phyloP scores from a whole-genome alignment of 139 green algal species.

The Micractinium sp. region DNA sequence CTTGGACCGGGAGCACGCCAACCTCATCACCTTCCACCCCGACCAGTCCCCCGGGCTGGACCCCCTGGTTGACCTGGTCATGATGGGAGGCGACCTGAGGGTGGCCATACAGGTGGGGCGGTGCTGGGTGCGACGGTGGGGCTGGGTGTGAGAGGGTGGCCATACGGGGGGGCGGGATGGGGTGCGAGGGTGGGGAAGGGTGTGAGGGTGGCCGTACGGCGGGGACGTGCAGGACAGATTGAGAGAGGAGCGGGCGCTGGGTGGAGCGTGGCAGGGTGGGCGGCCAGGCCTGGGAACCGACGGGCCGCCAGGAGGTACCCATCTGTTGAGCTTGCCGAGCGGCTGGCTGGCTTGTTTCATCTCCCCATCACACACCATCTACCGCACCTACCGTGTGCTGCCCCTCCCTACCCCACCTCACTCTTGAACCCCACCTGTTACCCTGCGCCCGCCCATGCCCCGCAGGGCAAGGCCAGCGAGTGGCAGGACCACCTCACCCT shows the following conservation, averaged over 20 bases:
- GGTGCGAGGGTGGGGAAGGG: background rate
- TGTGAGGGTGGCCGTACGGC: too few species aligned
- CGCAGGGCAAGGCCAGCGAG: conserved; percentile 68
- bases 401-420: too few species aligned
- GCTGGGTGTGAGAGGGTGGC: background rate
- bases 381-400: too few species aligned
- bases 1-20: conserved; percentile 87
- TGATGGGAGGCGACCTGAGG: conserved; percentile 78
- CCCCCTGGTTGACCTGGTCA: conserved; percentile 71
- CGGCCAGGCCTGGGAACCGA: too few species aligned
- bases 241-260: too few species aligned
- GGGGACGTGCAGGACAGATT: too few species aligned
- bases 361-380: background rate
- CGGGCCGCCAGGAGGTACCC: too few species aligned
- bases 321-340: too few species aligned
- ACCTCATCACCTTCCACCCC: conserved; percentile 82
- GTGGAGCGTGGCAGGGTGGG: too few species aligned
- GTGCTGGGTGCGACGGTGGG: background rate
- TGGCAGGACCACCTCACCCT: conserved; percentile 78
- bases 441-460: background rate
- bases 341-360: too few species aligned
- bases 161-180: background rate
- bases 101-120: conserved; percentile 55
- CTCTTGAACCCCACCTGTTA: background rate
- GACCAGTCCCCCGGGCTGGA: conserved; percentile 64